A percentile compares a stretch with the other conserved stretches of the same genome.
These are phyloP conservation scores for Cytospora piceicola DNA, from an alignment of 2,329 filamentous ascomycete species.

Conservation along the genomic window DNA sequence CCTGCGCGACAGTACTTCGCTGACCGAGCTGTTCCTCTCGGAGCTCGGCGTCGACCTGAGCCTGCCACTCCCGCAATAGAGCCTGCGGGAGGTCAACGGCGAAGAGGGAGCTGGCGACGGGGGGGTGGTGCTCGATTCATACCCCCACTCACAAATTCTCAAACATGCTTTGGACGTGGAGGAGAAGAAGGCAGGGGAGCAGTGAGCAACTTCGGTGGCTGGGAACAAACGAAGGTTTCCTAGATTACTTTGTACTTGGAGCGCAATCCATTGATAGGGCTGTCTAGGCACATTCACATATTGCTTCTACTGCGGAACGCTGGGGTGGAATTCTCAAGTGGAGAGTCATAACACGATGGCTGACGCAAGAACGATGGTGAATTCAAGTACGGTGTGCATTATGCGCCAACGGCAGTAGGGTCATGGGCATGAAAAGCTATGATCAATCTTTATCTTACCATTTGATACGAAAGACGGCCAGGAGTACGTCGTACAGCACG, in stretches of 20 bases:
- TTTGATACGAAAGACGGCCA: not conserved
- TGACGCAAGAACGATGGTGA: conserved; percentile 8
- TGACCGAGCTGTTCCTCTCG: conserved; percentile 72
- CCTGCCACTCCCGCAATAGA: conserved; percentile 32
- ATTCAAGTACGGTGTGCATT: not conserved
- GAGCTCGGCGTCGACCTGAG: conserved; percentile 73
- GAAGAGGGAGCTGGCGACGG: not conserved
- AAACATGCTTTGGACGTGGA: not conserved
- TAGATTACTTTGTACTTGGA: not conserved
- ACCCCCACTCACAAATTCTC: not conserved
- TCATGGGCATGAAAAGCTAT: not conserved
- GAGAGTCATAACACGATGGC: not conserved
- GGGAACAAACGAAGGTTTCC: not conserved
- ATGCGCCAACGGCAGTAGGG: not conserved
- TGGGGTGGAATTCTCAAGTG: not conserved
- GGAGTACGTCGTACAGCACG: not conserved
- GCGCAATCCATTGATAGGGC: not conserved
- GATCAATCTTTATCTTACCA: not conserved
- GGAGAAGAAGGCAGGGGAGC: not conserved
- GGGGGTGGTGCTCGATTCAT: not conserved
- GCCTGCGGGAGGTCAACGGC: not conserved
- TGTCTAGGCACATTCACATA: not conserved
- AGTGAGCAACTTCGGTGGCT: not conserved
- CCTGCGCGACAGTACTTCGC: conserved; percentile 75
- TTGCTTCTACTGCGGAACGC: not conserved